These are phyloP conservation scores for Erythrophleum ivorense DNA, from an alignment of 331 rosid species.

Conservation along the genomic window DNA sequence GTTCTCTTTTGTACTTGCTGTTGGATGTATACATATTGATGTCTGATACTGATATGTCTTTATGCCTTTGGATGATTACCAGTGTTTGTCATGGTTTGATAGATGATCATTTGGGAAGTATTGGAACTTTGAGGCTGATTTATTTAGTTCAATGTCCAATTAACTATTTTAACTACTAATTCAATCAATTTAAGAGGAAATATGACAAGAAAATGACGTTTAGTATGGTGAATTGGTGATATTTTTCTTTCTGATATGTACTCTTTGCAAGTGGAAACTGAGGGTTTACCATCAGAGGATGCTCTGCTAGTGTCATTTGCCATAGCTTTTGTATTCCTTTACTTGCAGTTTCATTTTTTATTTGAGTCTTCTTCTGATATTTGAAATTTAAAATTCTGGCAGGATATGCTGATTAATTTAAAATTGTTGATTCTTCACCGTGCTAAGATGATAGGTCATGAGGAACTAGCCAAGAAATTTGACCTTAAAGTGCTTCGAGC, in stretches of 20 bases:
- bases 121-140: background rate
- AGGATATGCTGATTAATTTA: constrained; percentile 76
- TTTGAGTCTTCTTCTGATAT: background rate
- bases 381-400: constrained; percentile 33
- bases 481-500: constrained; percentile 74
- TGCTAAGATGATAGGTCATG: constrained; percentile 57
- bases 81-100: background rate
- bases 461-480: constrained; percentile 59
- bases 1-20: background rate
- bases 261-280: constrained; percentile 9
- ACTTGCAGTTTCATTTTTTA: background rate
- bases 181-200: background rate
- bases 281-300: background rate
- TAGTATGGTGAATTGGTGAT: constrained; percentile 1
- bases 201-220: background rate
- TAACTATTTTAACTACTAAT: background rate
- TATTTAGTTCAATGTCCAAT: background rate
- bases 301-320: background rate
- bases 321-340: background rate
- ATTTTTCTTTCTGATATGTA: background rate
- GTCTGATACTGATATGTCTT: background rate
- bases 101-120: background rate
- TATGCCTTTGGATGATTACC: background rate
- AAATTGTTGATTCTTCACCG: constrained; percentile 62
- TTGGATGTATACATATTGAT: background rate